Conservation (phyloP, 225 moss, liverwort and hornwort species). For the Physcomitrellopsis africana region DNA sequence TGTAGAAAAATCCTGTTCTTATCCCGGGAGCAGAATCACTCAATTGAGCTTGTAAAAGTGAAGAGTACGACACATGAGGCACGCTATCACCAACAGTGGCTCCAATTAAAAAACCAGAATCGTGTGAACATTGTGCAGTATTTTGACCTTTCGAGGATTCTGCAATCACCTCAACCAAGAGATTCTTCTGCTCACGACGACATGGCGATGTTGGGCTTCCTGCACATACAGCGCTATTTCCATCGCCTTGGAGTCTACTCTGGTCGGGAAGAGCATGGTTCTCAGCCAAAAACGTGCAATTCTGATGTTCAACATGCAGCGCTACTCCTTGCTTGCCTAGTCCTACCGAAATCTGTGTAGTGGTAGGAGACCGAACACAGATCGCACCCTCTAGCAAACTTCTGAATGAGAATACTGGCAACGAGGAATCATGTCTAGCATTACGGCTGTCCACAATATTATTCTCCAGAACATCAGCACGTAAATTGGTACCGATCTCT, state of each 20-base stretch:
- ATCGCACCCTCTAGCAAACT: slow-evolving; percentile 53
- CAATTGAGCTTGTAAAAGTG: slow-evolving; percentile 49
- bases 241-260: neutral
- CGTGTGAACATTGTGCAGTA: slow-evolving; percentile 9
- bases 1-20: neutral
- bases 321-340: slow-evolving; percentile 16
- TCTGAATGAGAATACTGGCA: slow-evolving; percentile 42
- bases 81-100: slow-evolving; percentile 27
- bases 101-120: slow-evolving; percentile 25
- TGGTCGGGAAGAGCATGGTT: slow-evolving; percentile 1
- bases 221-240: slow-evolving; percentile 18
- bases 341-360: slow-evolving; percentile 21
- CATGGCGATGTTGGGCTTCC: slow-evolving; percentile 12
- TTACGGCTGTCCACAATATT: neutral
- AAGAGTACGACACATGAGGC: slow-evolving; percentile 31
- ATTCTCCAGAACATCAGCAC: slow-evolving; percentile 19
- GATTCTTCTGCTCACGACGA: slow-evolving; percentile 17
- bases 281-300: neutral
- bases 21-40: neutral
- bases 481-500: slow-evolving; percentile 19
- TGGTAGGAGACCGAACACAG: slow-evolving; percentile 18
- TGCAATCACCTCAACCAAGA: slow-evolving; percentile 6
- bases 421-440: neutral
- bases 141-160: slow-evolving; percentile 21
- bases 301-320: neutral